Conservation (phyloP, 1,139 yeast genomes). For the Geotrichum carabidarum region DNA sequence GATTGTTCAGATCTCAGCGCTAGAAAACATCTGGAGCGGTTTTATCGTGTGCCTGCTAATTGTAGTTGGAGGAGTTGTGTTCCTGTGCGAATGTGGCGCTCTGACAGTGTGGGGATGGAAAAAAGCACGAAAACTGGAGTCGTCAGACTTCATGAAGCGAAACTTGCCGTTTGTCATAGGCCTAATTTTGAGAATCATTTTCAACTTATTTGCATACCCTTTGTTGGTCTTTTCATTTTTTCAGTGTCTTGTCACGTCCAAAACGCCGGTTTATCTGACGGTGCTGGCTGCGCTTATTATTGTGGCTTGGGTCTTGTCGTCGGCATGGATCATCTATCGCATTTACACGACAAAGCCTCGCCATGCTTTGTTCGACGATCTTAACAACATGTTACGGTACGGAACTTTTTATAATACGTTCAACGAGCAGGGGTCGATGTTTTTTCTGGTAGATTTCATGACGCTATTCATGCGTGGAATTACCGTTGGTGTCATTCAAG, state of each 20-base stretch:
- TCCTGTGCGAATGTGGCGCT: conserved; percentile 18
- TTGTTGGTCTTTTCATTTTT: conserved; percentile 33
- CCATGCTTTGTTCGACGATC: conserved; percentile 29
- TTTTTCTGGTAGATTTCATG: conserved; percentile 27
- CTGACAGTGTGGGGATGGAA: conserved; percentile 22
- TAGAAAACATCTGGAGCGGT: conserved; percentile 36
- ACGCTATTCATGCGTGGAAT: conserved; percentile 33
- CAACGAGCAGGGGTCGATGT: conserved; percentile 25
- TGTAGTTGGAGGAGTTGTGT: conserved; percentile 23
- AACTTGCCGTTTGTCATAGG: conserved; percentile 29
- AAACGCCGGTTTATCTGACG: conserved; percentile 22
- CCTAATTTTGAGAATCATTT: conserved; percentile 29
- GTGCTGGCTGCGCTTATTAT: conserved; percentile 33
- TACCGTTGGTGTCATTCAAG: conserved; percentile 36
- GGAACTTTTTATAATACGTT: conserved; percentile 36
- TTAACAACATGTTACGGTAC: conserved; percentile 28
- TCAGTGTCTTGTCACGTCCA: conserved; percentile 31
- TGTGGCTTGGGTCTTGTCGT: conserved; percentile 29
- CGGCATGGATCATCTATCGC: conserved; percentile 23
- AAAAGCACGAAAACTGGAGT: conserved; percentile 17
- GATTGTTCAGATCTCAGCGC: conserved; percentile 27
- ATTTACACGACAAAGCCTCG: conserved; percentile 23
- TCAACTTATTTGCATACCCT: conserved; percentile 34
- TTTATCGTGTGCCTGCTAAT: conserved; percentile 36
- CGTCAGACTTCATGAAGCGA: conserved; percentile 21